A percentile compares a stretch with the other conserved stretches of the same genome.
phyloP scores from a whole-genome alignment of 2,329 filamentous ascomycete genomes.

The Microascus cirrosus region DNA sequence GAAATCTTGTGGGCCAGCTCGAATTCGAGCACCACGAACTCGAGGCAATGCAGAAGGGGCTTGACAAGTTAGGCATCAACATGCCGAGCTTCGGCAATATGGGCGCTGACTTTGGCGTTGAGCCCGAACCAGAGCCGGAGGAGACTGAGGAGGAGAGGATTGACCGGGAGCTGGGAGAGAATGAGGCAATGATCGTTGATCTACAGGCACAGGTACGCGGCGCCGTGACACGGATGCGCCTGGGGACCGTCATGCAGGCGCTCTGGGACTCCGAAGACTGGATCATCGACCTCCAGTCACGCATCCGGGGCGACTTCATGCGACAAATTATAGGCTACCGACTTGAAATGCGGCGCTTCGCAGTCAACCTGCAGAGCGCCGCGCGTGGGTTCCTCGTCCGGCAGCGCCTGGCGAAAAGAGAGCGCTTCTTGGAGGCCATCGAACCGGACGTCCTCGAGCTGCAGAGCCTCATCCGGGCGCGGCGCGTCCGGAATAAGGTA shows the following conservation, averaged over 20 bases:
- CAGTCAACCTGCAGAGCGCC: slow-evolving; percentile 67
- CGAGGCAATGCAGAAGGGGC: slow-evolving; percentile 90
- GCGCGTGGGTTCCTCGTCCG: slow-evolving; percentile 67
- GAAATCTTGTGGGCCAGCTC: slow-evolving; percentile 89
- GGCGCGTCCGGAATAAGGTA: slow-evolving; percentile 50
- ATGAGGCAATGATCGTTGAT: slow-evolving; percentile 61
- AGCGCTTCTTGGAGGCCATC: slow-evolving; percentile 57
- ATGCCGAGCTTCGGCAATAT: slow-evolving; percentile 99
- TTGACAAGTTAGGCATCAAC: slow-evolving; percentile 86
- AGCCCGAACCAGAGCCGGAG: slow-evolving; percentile 64
- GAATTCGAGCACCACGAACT: slow-evolving; percentile 97
- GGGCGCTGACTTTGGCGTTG: slow-evolving; percentile 87
- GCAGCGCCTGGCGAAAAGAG: slow-evolving; percentile 46
- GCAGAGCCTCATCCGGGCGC: slow-evolving; percentile 69
- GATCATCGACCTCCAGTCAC: slow-evolving; percentile 73
- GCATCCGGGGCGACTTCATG: slow-evolving; percentile 78
- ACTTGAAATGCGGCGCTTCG: slow-evolving; percentile 72
- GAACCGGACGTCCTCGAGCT: slow-evolving; percentile 65
- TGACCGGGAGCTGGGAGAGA: slow-evolving; percentile 68
- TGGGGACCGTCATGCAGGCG: slow-evolving; percentile 75
- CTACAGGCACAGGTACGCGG: slow-evolving; percentile 82
- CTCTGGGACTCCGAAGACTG: slow-evolving; percentile 78
- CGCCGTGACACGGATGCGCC: slow-evolving; percentile 61
- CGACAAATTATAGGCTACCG: slow-evolving; percentile 76
- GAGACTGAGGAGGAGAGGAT: slow-evolving; percentile 88